Evolutionary conservation across 2,329 filamentous ascomycete species (phyloP).

Genomic region (Colletotrichum cuscutae): DNA sequence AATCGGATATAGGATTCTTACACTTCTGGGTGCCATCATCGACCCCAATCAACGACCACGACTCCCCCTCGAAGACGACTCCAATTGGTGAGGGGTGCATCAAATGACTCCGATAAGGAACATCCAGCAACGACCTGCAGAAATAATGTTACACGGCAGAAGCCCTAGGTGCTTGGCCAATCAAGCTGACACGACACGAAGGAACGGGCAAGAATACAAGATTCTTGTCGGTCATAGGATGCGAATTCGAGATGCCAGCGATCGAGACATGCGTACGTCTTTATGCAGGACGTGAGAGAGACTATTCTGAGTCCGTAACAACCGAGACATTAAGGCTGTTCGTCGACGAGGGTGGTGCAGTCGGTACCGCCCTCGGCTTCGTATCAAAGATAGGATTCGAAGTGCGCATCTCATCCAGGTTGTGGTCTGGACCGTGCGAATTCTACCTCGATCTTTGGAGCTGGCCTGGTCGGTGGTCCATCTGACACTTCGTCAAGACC

Average conservation of each 20-base stretch:
- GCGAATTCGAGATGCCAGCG: background rate
- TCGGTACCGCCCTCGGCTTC: background rate
- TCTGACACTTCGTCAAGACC: background rate
- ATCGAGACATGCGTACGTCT: background rate
- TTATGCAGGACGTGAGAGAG: background rate
- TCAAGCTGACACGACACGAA: background rate
- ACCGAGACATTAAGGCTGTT: conserved; percentile 2
- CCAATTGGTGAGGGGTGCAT: background rate
- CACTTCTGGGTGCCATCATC: conserved; percentile 3
- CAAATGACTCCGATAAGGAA: conserved; percentile 12
- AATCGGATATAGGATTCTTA: conserved; percentile 1
- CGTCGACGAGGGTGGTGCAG: background rate
- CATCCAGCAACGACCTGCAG: background rate
- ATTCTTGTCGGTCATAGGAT: background rate
- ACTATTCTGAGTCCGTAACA: background rate
- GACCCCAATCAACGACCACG: background rate
- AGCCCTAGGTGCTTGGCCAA: background rate
- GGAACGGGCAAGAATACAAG: background rate
- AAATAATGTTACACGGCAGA: background rate
- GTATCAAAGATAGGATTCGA: background rate
- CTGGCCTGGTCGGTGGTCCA: background rate
- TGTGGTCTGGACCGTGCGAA: background rate
- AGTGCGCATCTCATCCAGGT: background rate
- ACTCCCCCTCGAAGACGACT: background rate
- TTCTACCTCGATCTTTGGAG: background rate